Conservation (phyloP, 768 basidiomycete genomes). For the Amanita rubescens region DNA sequence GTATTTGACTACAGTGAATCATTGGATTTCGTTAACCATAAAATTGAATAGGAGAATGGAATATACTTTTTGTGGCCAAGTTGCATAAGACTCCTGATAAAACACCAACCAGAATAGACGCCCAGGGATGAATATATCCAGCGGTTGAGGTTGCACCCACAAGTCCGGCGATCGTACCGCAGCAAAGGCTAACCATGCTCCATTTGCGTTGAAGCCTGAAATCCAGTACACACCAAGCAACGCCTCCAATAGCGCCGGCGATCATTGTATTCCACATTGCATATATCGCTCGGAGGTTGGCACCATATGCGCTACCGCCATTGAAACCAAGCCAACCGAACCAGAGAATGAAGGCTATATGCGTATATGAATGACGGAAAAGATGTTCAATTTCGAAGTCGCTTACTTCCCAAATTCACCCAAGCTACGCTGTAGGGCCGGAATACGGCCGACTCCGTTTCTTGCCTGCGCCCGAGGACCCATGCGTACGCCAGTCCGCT, state of each 20-base stretch:
- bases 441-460: constrained; percentile 68
- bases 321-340: constrained; percentile 88
- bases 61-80: constrained; percentile 74
- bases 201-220: constrained; percentile 74
- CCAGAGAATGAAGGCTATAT: constrained; percentile 69
- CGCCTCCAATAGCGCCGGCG: constrained; percentile 71
- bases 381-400: too few relatives aligned
- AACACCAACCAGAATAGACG: constrained; percentile 68
- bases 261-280: constrained; percentile 89
- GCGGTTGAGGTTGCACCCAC: constrained; percentile 87
- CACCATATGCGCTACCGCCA: constrained; percentile 82
- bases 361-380: not conserved
- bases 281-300: constrained; percentile 79
- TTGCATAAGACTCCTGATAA: constrained; percentile 72
- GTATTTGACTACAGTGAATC: constrained; percentile 46
- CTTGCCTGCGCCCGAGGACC: constrained; percentile 77
- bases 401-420: constrained; percentile 69
- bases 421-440: constrained; percentile 83
- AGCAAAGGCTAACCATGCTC: constrained; percentile 90
- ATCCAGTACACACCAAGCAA: constrained; percentile 79
- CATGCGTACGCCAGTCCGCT: constrained; percentile 81
- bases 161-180: constrained; percentile 86
- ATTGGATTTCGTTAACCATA: not conserved
- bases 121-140: constrained; percentile 75
- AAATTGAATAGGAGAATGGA: not conserved